These are phyloP conservation scores for Puccinia triticina DNA, from an alignment of 1,284 basidiomycete species.

Conservation along the genomic window DNA sequence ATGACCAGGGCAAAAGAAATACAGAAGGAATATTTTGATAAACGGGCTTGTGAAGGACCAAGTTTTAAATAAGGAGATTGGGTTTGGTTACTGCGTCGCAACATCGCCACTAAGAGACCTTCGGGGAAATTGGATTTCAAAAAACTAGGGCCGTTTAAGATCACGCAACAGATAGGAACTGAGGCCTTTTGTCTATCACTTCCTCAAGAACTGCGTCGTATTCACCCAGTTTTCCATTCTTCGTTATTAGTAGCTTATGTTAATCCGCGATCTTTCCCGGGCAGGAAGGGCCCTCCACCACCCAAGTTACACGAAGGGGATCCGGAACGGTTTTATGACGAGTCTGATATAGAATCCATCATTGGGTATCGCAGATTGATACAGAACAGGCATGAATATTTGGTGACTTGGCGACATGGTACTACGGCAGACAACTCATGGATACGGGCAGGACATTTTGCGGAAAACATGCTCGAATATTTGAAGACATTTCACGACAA, in stretches of 20 bases:
- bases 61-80: neutral
- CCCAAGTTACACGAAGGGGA: neutral
- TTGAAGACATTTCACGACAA: too few species aligned
- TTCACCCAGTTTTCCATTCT: constrained; percentile 11
- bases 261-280: too few species aligned
- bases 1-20: neutral
- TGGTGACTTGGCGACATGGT: too few species aligned
- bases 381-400: too few species aligned
- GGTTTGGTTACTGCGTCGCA: neutral
- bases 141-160: constrained; percentile 7
- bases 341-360: too few species aligned
- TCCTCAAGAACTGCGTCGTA: neutral
- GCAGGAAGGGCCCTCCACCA: too few species aligned
- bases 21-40: neutral
- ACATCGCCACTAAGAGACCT: neutral
- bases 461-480: too few species aligned
- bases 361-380: too few species aligned
- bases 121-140: constrained; percentile 2
- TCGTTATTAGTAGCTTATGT: neutral
- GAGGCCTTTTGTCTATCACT: neutral
- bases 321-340: too few species aligned
- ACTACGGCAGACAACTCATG: too few species aligned
- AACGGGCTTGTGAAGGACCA: neutral
- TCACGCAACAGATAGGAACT: neutral
- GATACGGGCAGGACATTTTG: too few species aligned